Evolutionary conservation across 2,329 filamentous ascomycete species (phyloP), one percentile per base, ranked within the genome.

Genomic region (Colletotrichum orbiculare): DNA sequence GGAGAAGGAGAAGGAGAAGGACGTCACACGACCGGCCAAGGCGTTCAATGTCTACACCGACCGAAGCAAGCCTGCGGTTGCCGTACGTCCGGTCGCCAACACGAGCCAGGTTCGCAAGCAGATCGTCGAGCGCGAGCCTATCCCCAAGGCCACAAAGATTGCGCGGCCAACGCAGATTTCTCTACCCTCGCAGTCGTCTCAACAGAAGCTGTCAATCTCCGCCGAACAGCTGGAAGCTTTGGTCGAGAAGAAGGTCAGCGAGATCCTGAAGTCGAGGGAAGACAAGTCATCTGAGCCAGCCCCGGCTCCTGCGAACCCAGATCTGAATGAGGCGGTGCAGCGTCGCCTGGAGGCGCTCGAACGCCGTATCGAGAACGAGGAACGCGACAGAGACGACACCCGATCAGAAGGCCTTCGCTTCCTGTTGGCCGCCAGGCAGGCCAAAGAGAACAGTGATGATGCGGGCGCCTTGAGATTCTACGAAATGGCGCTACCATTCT

Each of bases 41-140:
- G 87, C 90, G 0, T 97, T 97, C 75, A 89, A 87, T 43, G 95
- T 98, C 12, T 98, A 93, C 75, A 90, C 91, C 4, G 95, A 97
- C 76, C 90, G 87, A 70, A 78, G 76, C 68, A 90, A 85, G 72
- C 73, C 83, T 3, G 69, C 75, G 10, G 71, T 77, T 3, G 71
- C 75, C 4, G 70, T 73, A 10, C 76, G 75, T 11, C 73, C 78
- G 2, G 60, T 74, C 8, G 75, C 76, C 33, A 78, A 75, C 68
- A 75, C 78, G 7, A 71, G 72, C 3, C 72, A 78, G 35, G 65
- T 73, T 11, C 77, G 79, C 50, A 86, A 86, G 71, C 79, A 83
- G 15, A 74, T 77, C 69, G 75, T 77, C 61, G 79, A 85, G 34
- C 73, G 77, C 41, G 76, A 82, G 12, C 59, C 68, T 70, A 50